These are phyloP conservation scores for Fusarium proliferatum DNA, from an alignment of 2,329 filamentous ascomycete genomes.

Conservation along the genomic window DNA sequence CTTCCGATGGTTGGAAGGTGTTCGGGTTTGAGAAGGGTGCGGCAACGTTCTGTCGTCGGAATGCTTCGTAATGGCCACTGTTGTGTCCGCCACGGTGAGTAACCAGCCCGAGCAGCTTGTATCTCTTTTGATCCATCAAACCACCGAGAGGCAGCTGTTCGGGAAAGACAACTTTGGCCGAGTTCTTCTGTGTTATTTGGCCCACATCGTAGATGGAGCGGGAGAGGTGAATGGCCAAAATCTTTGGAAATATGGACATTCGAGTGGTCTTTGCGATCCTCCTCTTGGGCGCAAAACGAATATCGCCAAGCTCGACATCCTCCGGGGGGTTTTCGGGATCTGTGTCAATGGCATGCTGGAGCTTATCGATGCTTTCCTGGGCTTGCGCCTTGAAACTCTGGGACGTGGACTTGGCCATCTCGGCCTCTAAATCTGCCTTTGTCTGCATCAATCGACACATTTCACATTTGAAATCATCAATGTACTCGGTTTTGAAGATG, in stretches of 20 bases:
- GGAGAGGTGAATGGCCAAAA: conserved; percentile 91
- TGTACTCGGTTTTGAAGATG: conserved; percentile 93
- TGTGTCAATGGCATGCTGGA: conserved; percentile 76
- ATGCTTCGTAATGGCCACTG: conserved; percentile 97
- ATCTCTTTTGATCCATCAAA: conserved; percentile 79
- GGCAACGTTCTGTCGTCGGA: conserved; percentile 84
- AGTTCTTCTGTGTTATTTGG: conserved; percentile 87
- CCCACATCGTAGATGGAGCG: conserved; percentile 89
- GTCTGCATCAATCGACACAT: conserved; percentile 90
- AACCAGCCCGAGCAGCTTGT: conserved; percentile 86
- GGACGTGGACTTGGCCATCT: conserved; percentile 66
- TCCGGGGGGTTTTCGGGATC: conserved; percentile 84
- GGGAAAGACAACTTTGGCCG: conserved; percentile 92
- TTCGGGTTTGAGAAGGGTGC: conserved; percentile 85
- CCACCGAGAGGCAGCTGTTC: conserved; percentile 87
- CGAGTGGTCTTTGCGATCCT: conserved; percentile 89
- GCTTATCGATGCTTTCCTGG: conserved; percentile 69
- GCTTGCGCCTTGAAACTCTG: conserved; percentile 63
- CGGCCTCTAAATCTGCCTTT: conserved; percentile 69
- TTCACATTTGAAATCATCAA: conserved; percentile 97
- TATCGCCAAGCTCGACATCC: conserved; percentile 79
- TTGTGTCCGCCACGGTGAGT: conserved; percentile 96
- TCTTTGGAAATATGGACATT: conserved; percentile 87
- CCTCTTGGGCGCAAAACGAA: conserved; percentile 79
- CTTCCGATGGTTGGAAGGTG: conserved; percentile 78